Evolutionary conservation across 176 grass and related monocot species (phyloP).

Genomic region (Aegilops umbellulata): DNA sequence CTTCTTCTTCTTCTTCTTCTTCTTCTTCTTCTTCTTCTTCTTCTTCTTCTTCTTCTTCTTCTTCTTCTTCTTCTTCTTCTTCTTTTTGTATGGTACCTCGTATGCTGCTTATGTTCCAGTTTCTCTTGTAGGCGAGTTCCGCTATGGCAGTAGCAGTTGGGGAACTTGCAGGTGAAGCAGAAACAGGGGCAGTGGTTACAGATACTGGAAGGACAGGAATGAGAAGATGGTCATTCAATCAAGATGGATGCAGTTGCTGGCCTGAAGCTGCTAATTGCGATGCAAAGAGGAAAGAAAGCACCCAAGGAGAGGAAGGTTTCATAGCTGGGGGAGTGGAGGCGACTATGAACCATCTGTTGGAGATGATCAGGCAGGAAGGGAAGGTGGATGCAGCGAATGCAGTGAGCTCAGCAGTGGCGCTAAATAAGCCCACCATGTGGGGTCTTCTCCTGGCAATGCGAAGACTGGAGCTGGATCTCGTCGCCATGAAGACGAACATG

Average conservation of each 20-base stretch:
- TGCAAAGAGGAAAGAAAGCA: not conserved
- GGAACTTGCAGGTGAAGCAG: constrained; percentile 23
- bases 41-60: no score
- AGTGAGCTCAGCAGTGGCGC: not conserved
- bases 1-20: no score
- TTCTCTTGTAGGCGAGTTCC: constrained; percentile 25
- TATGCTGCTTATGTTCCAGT: no score
- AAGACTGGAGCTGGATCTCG: no score
- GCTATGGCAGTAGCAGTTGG: constrained; percentile 22
- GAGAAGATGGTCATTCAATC: not conserved
- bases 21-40: no score
- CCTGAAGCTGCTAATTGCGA: constrained; percentile 31
- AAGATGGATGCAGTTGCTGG: constrained; percentile 6
- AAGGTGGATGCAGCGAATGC: not conserved
- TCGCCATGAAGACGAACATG: no score
- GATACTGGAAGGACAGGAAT: constrained; percentile 20
- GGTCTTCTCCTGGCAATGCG: not conserved
- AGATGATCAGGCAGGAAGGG: constrained; percentile 19
- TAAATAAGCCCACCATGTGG: not conserved
- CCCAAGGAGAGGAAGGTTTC: not conserved
- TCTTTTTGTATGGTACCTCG: no score
- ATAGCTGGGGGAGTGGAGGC: constrained; percentile 1
- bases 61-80: no score
- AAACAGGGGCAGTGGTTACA: constrained; percentile 1
- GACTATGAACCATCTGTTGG: constrained; percentile 13